phyloP scores from a whole-genome alignment of 2,329 filamentous ascomycete species.

The Chrysoporthe cubensis region DNA sequence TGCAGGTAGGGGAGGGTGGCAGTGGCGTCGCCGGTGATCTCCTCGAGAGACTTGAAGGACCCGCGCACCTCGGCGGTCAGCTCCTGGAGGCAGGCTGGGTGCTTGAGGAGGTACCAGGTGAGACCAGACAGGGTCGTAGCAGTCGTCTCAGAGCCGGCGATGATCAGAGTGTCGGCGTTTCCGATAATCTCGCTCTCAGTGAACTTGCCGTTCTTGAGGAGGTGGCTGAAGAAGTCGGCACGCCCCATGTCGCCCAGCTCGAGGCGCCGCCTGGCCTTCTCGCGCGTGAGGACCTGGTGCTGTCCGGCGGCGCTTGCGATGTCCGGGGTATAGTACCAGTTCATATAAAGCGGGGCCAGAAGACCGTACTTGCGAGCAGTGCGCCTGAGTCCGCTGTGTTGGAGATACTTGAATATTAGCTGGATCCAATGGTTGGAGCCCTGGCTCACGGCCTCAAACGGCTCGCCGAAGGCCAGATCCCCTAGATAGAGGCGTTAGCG shows the following conservation, averaged over 20 bases:
- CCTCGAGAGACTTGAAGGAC: constrained; percentile 38
- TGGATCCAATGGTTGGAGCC: constrained; percentile 35
- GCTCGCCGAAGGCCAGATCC: constrained; percentile 49
- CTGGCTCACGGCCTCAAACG: constrained; percentile 40
- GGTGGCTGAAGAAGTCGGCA: constrained; percentile 31
- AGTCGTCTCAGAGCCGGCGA: constrained; percentile 42
- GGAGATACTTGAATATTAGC: constrained; percentile 32
- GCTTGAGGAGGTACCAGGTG: constrained; percentile 36
- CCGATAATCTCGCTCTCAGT: constrained; percentile 32
- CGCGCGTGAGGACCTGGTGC: constrained; percentile 32
- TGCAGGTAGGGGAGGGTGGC: constrained; percentile 41
- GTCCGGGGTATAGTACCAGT: constrained; percentile 20
- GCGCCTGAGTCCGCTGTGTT: constrained; percentile 32
- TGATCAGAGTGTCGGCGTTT: constrained; percentile 32
- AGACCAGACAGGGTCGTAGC: constrained; percentile 37
- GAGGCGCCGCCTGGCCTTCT: constrained; percentile 32
- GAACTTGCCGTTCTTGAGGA: constrained; percentile 28
- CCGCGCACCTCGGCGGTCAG: constrained; percentile 44
- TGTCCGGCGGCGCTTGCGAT: neutral
- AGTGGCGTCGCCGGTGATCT: constrained; percentile 41
- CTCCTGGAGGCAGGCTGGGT: constrained; percentile 37
- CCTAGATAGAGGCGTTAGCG: constrained; percentile 27
- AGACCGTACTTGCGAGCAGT: constrained; percentile 25
- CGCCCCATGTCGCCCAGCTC: constrained; percentile 24
- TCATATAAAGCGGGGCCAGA: constrained; percentile 1